Conservation (phyloP, 2,329 filamentous ascomycete species). For the Xylariaceae sp. region DNA sequence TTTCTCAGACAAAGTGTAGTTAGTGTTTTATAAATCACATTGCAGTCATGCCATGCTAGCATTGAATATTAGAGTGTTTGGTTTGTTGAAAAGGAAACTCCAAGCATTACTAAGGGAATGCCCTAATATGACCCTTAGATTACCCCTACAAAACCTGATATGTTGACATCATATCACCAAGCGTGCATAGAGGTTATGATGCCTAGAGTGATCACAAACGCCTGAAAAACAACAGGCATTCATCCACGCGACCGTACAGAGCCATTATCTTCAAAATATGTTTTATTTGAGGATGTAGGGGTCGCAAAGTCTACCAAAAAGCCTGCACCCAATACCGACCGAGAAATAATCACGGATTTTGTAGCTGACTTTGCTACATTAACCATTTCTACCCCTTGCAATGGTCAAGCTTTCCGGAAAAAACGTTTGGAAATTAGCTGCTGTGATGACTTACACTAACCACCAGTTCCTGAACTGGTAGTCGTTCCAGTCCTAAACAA, state of each 20-base stretch:
- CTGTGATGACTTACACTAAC: neutral
- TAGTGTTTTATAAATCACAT: constrained; percentile 4
- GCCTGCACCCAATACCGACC: neutral
- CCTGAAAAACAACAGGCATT: constrained; percentile 1
- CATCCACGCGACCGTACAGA: neutral
- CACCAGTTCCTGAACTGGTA: no score
- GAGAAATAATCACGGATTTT: neutral
- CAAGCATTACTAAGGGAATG: neutral
- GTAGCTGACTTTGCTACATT: neutral
- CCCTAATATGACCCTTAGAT: neutral
- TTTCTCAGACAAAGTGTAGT: neutral
- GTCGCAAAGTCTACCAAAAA: neutral
- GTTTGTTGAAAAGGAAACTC: constrained; percentile 1
- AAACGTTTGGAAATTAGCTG: neutral
- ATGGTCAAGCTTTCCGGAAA: neutral
- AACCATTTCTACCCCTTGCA: neutral
- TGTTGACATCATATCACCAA: neutral
- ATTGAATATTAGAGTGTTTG: constrained; percentile 3
- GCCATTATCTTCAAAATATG: constrained; percentile 5
- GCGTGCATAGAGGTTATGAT: neutral
- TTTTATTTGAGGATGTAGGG: constrained; percentile 2
- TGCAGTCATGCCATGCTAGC: constrained; percentile 1
- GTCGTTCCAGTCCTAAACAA: no score
- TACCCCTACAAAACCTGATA: neutral
- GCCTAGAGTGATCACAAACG: neutral